Conservation (phyloP, 805 yeast genomes). For the Kluyveromyces lactis region DNA sequence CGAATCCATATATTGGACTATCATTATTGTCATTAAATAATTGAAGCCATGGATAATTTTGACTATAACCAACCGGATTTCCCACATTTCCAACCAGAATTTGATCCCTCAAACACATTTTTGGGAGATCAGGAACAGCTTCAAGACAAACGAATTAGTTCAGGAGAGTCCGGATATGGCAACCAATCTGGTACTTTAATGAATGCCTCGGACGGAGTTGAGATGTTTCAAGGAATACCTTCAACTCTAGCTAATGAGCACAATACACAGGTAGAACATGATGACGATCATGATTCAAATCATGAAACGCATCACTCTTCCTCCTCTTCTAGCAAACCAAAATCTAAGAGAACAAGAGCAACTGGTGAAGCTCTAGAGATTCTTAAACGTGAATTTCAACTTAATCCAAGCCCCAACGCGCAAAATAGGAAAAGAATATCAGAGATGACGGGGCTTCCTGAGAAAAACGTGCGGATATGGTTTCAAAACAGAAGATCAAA, state of each 20-base stretch:
- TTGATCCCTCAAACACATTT: neutral
- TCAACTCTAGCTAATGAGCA: neutral
- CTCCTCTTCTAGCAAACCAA: conserved; percentile 9
- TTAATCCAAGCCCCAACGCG: conserved; percentile 69
- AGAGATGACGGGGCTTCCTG: conserved; percentile 69
- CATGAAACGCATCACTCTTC: neutral
- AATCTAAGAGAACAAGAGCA: conserved; percentile 55
- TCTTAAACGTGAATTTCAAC: conserved; percentile 58
- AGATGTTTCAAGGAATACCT: neutral
- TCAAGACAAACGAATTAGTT: neutral
- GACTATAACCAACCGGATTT: conserved; percentile 2
- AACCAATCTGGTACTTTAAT: neutral
- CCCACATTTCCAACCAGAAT: conserved; percentile 1
- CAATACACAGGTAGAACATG: neutral
- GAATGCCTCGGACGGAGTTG: neutral
- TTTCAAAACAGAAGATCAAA: conserved; percentile 84
- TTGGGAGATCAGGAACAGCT: neutral
- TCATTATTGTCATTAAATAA: too few relatives aligned
- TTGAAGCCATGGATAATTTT: neutral
- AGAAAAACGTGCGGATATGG: conserved; percentile 87
- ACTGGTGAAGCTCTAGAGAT: conserved; percentile 71
- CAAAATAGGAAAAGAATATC: conserved; percentile 63
- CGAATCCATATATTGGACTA: too few relatives aligned
- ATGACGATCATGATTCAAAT: neutral
- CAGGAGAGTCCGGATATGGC: neutral